Percentiles rank a stretch among this genome's conserved stretches.
phyloP scores from a whole-genome alignment of 2,329 filamentous ascomycete genomes.

The Botrytis medusae region DNA sequence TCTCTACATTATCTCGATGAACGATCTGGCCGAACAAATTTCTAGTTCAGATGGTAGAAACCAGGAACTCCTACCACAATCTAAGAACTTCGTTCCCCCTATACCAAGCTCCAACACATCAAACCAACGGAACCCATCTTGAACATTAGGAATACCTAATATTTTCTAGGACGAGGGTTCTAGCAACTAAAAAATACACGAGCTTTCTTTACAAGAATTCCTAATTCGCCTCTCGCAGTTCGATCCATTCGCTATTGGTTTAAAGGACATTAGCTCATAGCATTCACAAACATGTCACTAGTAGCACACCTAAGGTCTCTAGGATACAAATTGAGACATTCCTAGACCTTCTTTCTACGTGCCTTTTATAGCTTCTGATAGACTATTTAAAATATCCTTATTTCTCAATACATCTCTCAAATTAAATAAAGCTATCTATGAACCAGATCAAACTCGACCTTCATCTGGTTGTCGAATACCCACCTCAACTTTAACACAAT shows the following conservation, averaged over 20 bases:
- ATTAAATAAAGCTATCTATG: not conserved
- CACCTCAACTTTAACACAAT: too few relatives aligned
- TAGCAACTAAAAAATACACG: not conserved
- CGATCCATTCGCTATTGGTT: fast-evolving
- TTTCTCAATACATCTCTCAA: not conserved
- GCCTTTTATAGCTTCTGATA: not conserved
- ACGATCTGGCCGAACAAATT: not conserved
- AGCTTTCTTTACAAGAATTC: not conserved
- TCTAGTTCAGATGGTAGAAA: too few relatives aligned
- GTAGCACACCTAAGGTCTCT: not conserved
- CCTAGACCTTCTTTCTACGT: fast-evolving
- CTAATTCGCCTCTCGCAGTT: not conserved
- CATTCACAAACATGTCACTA: not conserved
- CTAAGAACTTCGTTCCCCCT: not conserved
- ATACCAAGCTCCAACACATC: not conserved
- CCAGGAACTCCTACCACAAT: not conserved
- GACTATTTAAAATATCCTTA: not conserved
- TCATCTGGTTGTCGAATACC: too few relatives aligned
- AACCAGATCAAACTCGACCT: not conserved
- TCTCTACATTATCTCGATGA: not conserved
- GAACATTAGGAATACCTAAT: too few relatives aligned
- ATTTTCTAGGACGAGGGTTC: not conserved
- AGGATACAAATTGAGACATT: not conserved
- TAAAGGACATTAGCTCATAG: fast-evolving
- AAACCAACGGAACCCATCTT: not conserved